Conservation (phyloP, 176 grass and related monocot species). For the Tillandsia fasciculata region DNA sequence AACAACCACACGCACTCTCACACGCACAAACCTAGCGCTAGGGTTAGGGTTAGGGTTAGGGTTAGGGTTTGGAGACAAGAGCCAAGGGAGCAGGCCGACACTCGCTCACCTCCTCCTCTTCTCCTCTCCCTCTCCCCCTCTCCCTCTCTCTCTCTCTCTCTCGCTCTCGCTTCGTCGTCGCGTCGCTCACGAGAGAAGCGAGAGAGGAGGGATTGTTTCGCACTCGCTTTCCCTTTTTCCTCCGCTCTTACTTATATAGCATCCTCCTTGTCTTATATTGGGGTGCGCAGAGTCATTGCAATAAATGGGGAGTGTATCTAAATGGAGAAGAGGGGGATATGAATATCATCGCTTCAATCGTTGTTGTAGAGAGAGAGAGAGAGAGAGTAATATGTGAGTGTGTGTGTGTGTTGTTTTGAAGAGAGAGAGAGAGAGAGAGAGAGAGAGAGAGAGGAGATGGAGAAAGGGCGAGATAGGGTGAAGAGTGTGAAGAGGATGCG, state of each 20-base stretch:
- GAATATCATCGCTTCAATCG: not conserved
- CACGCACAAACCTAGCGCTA: not conserved
- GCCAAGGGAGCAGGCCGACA: not conserved
- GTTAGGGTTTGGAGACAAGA: conserved; percentile 21
- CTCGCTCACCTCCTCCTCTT: not conserved
- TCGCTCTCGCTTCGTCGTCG: not conserved
- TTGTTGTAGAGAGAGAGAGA: not conserved
- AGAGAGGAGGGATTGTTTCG: too few relatives aligned
- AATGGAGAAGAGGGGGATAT: too few relatives aligned
- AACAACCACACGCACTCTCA: not conserved
- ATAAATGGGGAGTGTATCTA: too few relatives aligned
- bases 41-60: conserved; percentile 17
- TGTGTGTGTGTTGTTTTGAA: too few relatives aligned
- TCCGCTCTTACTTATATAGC: not conserved
- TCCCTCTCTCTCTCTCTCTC: not conserved
- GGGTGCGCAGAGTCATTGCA: too few relatives aligned
- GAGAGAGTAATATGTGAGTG: too few relatives aligned
- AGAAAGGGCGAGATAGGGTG: too few relatives aligned
- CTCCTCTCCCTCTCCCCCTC: not conserved
- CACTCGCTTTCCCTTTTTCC: not conserved
- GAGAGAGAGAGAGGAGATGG: too few relatives aligned
- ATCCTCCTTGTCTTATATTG: not conserved
- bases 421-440: too few relatives aligned
- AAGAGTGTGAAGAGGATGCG: not conserved
- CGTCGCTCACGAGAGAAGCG: too few relatives aligned